Conservation (phyloP, 2,329 filamentous ascomycete species). For the Dendrostoma leiphaemia region DNA sequence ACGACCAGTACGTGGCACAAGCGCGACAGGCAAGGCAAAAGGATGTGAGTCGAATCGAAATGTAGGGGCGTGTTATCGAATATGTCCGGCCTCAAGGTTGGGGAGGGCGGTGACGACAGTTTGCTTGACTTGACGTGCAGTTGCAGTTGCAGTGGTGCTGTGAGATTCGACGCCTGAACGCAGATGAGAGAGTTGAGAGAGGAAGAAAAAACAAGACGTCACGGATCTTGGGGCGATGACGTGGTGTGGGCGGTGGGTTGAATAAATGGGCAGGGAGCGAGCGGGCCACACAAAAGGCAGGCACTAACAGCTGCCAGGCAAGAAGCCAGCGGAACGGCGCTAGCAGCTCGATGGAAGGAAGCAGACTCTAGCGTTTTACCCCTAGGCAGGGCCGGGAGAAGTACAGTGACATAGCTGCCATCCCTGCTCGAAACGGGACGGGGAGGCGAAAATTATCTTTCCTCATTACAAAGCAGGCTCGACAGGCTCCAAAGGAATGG, state of each 20-base stretch:
- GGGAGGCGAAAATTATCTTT: constrained; percentile 4
- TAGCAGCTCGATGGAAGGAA: background rate
- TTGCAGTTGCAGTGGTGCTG: constrained; percentile 5
- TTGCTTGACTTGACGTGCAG: background rate
- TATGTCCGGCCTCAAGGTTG: background rate
- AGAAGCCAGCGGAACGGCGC: background rate
- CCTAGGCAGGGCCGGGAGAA: background rate
- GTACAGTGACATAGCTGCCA: constrained; percentile 10
- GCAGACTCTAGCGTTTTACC: background rate
- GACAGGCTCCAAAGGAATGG: background rate
- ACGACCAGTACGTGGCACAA: constrained; percentile 1
- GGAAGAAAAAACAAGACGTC: constrained; percentile 19
- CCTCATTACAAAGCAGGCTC: constrained; percentile 17
- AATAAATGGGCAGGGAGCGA: constrained; percentile 19
- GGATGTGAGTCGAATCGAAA: background rate
- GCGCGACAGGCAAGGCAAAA: background rate
- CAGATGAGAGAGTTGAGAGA: constrained; percentile 17
- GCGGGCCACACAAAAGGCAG: background rate
- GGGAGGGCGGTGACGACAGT: constrained; percentile 7
- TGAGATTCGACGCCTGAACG: background rate
- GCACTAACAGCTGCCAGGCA: constrained; percentile 13
- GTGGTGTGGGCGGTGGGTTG: constrained; percentile 20
- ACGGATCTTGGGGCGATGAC: constrained; percentile 20
- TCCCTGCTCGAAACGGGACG: background rate
- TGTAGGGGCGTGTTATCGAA: background rate